phyloP scores from a whole-genome alignment of 305 asterid genomes.

The Andrographis paniculata region DNA sequence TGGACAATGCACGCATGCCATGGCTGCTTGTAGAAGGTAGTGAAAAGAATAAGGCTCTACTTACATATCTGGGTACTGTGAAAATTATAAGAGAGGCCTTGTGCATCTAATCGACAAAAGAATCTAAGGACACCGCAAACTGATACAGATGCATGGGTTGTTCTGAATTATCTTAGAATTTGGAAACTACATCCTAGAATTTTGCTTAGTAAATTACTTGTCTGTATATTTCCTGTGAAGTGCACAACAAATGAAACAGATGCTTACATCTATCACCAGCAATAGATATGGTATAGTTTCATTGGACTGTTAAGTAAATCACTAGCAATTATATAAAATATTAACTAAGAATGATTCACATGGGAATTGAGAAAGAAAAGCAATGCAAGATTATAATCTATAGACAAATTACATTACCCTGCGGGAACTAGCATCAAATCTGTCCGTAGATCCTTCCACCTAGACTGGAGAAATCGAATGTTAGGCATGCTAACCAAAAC shows the following conservation, averaged over 20 bases:
- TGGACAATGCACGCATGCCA: no score
- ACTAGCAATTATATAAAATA: slow-evolving; percentile 6
- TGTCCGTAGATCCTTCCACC: slow-evolving; percentile 91
- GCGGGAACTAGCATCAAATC: slow-evolving; percentile 93
- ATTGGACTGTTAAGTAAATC: no score
- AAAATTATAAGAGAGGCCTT: background rate
- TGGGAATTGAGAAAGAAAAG: background rate
- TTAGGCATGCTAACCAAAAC: slow-evolving; percentile 18
- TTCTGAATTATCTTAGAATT: no score
- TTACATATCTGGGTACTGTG: background rate
- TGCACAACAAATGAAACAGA: no score
- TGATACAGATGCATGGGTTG: background rate
- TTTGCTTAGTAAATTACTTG: no score
- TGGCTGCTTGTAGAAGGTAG: no score
- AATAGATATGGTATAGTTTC: no score
- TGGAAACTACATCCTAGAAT: no score
- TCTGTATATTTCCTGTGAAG: no score
- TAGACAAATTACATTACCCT: slow-evolving; percentile 47
- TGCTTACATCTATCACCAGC: no score
- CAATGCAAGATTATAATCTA: slow-evolving; percentile 5
- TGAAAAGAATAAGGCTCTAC: background rate
- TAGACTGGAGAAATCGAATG: slow-evolving; percentile 44
- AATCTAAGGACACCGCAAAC: background rate
- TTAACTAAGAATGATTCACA: slow-evolving; percentile 11
- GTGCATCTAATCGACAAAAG: background rate